Evolutionary conservation across 2,329 filamentous ascomycete genomes (phyloP).

Genomic region (Lachnellula willkommii): DNA sequence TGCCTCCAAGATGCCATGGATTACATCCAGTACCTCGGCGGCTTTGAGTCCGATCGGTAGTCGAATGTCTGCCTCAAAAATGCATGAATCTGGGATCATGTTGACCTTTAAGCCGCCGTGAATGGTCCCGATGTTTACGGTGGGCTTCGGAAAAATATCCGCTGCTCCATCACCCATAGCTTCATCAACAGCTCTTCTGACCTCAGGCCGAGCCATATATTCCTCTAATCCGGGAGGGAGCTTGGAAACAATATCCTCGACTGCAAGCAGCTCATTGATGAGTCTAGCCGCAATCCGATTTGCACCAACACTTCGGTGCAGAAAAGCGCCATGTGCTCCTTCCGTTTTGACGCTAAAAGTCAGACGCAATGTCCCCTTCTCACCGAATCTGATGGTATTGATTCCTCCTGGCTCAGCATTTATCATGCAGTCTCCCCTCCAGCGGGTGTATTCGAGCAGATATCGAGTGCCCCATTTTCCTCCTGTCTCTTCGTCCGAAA

Average conservation of each 20-base stretch:
- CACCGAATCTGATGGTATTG: conserved; percentile 37
- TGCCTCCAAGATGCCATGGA: conserved; percentile 26
- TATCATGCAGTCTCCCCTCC: conserved; percentile 37
- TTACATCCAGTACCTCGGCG: conserved; percentile 25
- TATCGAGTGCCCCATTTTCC: conserved; percentile 35
- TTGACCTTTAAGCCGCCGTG: conserved; percentile 39
- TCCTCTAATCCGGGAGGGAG: conserved; percentile 26
- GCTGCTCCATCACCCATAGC: conserved; percentile 35
- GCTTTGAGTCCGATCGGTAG: conserved; percentile 36
- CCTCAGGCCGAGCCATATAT: conserved; percentile 30
- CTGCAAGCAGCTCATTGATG: conserved; percentile 27
- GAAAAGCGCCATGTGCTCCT: conserved; percentile 37
- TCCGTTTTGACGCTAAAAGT: conserved; percentile 32
- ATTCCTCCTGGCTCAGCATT: conserved; percentile 36
- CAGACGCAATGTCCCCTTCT: conserved; percentile 39
- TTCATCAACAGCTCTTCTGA: conserved; percentile 31
- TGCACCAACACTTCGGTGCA: conserved; percentile 36
- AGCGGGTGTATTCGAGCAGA: conserved; percentile 30
- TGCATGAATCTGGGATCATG: conserved; percentile 36
- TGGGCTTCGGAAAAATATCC: conserved; percentile 32
- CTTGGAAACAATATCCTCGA: conserved; percentile 28
- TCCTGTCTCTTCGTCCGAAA: conserved; percentile 39
- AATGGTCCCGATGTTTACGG: conserved; percentile 39
- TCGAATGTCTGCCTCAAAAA: conserved; percentile 38
- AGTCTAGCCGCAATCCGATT: conserved; percentile 33